Conservation (phyloP, 2,329 filamentous ascomycete genomes). For the Phyllosticta citribraziliensis region DNA sequence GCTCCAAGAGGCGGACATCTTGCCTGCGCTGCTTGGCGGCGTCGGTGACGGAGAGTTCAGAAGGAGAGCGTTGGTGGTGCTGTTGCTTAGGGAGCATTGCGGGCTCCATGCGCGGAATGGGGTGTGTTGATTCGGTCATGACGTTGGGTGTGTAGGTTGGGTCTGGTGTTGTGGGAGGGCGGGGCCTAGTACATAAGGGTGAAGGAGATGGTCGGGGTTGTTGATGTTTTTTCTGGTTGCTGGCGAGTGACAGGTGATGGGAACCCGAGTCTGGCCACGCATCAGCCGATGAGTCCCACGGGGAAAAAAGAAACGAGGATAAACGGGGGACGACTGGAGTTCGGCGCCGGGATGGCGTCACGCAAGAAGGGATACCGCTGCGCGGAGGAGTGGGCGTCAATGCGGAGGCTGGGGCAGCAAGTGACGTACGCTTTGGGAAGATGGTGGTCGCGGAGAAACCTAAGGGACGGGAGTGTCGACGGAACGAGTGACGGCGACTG, state of each 20-base stretch:
- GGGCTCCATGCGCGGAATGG: conserved; percentile 3
- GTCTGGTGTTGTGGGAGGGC: neutral
- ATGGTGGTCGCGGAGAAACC: neutral
- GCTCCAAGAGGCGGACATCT: conserved; percentile 33
- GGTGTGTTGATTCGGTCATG: conserved; percentile 5
- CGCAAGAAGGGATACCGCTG: neutral
- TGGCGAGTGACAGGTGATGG: neutral
- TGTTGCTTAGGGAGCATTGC: conserved; percentile 3
- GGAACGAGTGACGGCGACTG: neutral
- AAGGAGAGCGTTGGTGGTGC: conserved; percentile 19
- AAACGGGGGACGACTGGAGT: neutral
- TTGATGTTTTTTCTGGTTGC: neutral
- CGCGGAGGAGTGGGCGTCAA: neutral
- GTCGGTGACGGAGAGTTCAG: conserved; percentile 24
- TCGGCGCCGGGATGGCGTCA: neutral
- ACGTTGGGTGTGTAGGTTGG: neutral
- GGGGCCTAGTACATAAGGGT: conserved; percentile 3
- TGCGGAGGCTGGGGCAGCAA: neutral
- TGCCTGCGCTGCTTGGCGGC: conserved; percentile 1
- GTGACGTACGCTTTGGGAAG: neutral
- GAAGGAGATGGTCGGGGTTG: neutral
- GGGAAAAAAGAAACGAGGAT: neutral
- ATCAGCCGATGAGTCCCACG: neutral
- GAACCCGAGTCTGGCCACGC: neutral
- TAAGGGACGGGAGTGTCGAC: neutral